A percentile compares a stretch with the other conserved stretches of the same genome.
Evolutionary conservation across 768 basidiomycete species (phyloP).

Genomic region (Lactarius deliciosus): DNA sequence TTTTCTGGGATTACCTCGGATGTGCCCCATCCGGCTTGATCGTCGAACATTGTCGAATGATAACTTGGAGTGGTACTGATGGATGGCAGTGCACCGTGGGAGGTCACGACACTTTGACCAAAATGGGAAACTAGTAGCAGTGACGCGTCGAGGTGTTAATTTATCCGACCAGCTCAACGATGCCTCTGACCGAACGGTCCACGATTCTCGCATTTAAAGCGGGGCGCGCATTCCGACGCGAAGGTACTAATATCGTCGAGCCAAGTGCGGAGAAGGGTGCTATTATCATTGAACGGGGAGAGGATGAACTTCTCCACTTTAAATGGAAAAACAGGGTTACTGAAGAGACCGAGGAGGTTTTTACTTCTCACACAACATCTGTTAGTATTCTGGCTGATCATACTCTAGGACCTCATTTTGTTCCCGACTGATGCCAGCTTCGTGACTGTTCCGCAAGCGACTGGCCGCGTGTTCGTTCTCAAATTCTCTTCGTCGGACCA

Average conservation of each 20-base stretch:
- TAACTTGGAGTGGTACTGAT: background rate
- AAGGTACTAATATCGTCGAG: slow-evolving; percentile 66
- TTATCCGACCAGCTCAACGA: background rate
- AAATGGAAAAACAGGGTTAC: slow-evolving; percentile 75
- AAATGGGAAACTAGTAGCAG: slow-evolving; percentile 13
- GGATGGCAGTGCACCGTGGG: background rate
- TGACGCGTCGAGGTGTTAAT: slow-evolving; percentile 16
- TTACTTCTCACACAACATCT: slow-evolving; percentile 19
- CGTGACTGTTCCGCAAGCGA: slow-evolving; percentile 65
- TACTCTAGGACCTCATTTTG: slow-evolving; percentile 73
- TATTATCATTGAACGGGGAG: slow-evolving; percentile 62
- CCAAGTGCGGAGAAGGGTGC: slow-evolving; percentile 71
- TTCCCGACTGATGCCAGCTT: slow-evolving; percentile 87
- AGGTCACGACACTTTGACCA: slow-evolving; percentile 2
- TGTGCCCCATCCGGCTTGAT: slow-evolving; percentile 26
- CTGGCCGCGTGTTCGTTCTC: slow-evolving; percentile 79
- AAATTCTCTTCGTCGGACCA: slow-evolving; percentile 90
- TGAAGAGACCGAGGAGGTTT: slow-evolving; percentile 60
- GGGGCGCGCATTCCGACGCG: slow-evolving; percentile 71
- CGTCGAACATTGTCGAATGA: slow-evolving; percentile 24
- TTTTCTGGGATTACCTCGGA: slow-evolving; percentile 43
- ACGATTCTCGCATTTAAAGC: slow-evolving; percentile 57
- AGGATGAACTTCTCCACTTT: slow-evolving; percentile 77
- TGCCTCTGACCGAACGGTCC: slow-evolving; percentile 26
- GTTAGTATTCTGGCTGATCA: slow-evolving; percentile 3